Percentiles rank a stretch among this genome's conserved stretches.
Evolutionary conservation across 257 asterid genomes (phyloP).

Genomic region (Fraxinus quadrangulata): DNA sequence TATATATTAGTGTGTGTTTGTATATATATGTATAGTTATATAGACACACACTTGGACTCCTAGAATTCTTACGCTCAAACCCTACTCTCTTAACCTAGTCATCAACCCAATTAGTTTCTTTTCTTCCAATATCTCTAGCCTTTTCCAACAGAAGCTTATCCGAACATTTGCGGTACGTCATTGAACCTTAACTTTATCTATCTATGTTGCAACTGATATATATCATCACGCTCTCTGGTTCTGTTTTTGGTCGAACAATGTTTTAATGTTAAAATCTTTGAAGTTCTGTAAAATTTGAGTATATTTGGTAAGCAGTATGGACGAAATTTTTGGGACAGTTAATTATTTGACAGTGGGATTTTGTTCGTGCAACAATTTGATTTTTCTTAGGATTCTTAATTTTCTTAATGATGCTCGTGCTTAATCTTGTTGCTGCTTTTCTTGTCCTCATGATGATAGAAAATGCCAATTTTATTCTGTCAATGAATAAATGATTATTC

Average conservation of each 20-base stretch:
- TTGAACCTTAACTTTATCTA: neutral
- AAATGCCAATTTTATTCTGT: constrained; percentile 29
- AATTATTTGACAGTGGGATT: neutral
- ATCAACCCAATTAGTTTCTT: constrained; percentile 1
- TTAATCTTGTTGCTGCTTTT: constrained; percentile 32
- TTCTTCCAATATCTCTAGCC: neutral
- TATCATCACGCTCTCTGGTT: neutral
- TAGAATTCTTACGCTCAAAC: constrained; percentile 27
- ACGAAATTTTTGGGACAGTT: neutral
- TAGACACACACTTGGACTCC: no score
- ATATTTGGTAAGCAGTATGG: neutral
- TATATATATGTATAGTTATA: neutral
- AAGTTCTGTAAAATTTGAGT: no score
- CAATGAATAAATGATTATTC: constrained; percentile 35
- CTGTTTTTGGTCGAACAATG: neutral
- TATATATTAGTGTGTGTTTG: neutral
- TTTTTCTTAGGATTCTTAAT: neutral
- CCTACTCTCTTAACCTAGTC: constrained; percentile 26
- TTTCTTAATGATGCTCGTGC: neutral
- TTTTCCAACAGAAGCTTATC: neutral
- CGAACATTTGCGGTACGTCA: neutral
- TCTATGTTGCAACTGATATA: neutral
- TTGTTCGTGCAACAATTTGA: neutral
- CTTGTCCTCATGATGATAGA: constrained; percentile 32
- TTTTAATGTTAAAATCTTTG: neutral